Conservation (phyloP, 257 asterid species). For the Solanum sitiens region DNA sequence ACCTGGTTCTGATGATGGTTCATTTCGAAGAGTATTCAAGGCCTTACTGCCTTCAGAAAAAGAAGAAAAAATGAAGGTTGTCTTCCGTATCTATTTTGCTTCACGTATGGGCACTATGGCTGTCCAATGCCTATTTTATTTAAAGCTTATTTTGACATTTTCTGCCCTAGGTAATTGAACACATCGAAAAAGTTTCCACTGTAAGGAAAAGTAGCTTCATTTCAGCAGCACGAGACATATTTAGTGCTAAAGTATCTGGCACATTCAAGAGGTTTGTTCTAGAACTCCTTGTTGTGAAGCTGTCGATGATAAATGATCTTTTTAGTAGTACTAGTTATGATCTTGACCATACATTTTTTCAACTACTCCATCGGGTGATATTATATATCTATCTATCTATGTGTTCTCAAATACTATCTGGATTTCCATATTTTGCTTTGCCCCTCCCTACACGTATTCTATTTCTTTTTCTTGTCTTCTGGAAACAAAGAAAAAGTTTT, state of each 20-base stretch:
- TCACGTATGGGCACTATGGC: not conserved
- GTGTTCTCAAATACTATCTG: not conserved
- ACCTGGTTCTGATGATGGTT: conserved; percentile 76
- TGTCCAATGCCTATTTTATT: not conserved
- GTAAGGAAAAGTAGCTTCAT: conserved; percentile 83
- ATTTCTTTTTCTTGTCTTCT: not conserved
- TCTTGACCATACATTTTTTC: not conserved
- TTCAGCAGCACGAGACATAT: conserved; percentile 83
- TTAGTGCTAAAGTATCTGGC: conserved; percentile 86
- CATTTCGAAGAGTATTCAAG: conserved; percentile 73
- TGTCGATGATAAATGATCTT: not conserved
- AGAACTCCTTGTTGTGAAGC: not conserved
- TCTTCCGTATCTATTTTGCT: not conserved
- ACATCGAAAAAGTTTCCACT: conserved; percentile 72
- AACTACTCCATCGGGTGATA: not conserved
- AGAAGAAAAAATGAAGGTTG: conserved; percentile 82
- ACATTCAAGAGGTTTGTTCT: conserved; percentile 68
- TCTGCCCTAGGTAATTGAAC: conserved; percentile 63
- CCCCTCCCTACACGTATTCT: not conserved
- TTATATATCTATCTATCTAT: not conserved
- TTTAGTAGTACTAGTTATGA: not conserved
- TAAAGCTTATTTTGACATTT: conserved; percentile 10
- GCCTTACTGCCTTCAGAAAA: conserved; percentile 77
- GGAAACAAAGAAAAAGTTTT: not conserved
- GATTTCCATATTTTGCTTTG: not conserved